Evolutionary conservation across 2,329 filamentous ascomycete genomes (phyloP), one percentile per base, ranked within the genome.

Genomic region (Colletotrichum musicola): DNA sequence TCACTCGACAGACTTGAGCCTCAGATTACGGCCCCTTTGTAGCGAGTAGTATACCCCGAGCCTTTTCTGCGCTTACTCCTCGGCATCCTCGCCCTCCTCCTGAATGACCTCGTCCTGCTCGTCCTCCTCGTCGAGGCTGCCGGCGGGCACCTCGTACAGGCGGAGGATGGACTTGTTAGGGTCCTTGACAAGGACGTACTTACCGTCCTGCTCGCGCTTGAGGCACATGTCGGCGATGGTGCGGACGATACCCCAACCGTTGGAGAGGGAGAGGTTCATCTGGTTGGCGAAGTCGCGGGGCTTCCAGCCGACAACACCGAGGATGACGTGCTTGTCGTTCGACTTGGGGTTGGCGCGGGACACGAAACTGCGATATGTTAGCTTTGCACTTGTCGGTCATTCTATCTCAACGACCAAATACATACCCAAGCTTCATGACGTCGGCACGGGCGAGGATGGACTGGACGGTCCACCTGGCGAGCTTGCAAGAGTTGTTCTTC

Each of bases 401-500:
- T 35, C 30, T 10, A 16, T 22, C 18, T 13, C 22, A 25, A 25
- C 22, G 12, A 35, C 5, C 47, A 20, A 71, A 70, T 49, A 86
- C 90, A 73, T 86, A 95, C 92, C 94, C 96, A 80, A 99, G 90
- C 87, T 98, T 99, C 94, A 99, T 98, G 73, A 94, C 87, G 79
- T 99, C 96, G n/a, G 96, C 95, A 84, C 95, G 95, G 80, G 95
- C 95, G 67, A 99, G 89, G 77, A 99, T 98, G 78, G 92, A 93
- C 86, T 99, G 96, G 50, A 95, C 94, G 38, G 96, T 97, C 96
- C 96, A 99, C 80, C 96, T 88, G 67, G 96, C 96, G 71, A 99
- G 91, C 87, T 99, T 99, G 92, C 94, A 97, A 78, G 91, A 94
- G 89, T 99, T 99, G 90, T 99, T 99, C 93, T 99, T 99, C 96